phyloP scores from a whole-genome alignment of 768 basidiomycete genomes.

The Clitopilus passeckerianus region DNA sequence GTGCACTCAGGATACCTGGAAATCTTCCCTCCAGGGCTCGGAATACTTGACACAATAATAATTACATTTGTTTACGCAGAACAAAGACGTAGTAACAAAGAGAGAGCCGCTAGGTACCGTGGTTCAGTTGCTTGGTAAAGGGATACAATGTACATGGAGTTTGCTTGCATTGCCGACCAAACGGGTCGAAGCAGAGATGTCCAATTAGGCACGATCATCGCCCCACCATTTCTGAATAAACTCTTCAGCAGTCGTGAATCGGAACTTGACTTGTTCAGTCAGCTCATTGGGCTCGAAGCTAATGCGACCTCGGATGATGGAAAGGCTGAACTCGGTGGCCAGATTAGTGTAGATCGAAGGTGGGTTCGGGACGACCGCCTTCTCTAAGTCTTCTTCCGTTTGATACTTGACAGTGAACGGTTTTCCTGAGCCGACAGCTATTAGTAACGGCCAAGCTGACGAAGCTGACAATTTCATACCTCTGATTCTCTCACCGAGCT shows the following conservation, averaged over 20 bases:
- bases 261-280: neutral
- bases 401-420: neutral
- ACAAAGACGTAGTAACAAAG: conserved; percentile 15
- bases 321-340: neutral
- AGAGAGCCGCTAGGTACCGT: neutral
- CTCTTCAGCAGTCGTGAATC: neutral
- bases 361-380: neutral
- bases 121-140: neutral
- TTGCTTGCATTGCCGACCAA: no score
- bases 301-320: neutral
- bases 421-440: neutral
- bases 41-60: conserved; percentile 17
- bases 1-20: conserved; percentile 9
- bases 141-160: no score
- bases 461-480: neutral
- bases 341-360: neutral
- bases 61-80: conserved; percentile 20
- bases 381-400: neutral
- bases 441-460: neutral
- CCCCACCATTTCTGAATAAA: neutral
- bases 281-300: neutral
- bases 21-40: conserved; percentile 14
- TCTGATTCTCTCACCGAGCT: neutral
- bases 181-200: neutral
- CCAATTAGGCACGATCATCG: neutral